phyloP scores from a whole-genome alignment of 805 yeast species.

The Candida xyloterini region DNA sequence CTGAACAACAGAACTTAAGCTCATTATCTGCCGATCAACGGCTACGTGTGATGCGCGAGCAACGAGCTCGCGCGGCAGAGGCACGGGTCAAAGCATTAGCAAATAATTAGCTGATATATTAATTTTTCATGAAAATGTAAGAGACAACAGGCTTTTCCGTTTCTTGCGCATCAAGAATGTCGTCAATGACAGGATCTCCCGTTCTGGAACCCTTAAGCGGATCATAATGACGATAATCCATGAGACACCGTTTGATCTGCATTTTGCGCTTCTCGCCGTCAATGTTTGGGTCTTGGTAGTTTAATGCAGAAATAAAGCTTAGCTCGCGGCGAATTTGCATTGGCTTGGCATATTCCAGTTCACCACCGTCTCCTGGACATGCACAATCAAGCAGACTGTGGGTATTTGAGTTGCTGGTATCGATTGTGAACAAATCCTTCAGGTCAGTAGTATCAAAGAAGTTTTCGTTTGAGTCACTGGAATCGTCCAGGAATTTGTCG shows the following conservation, averaged over 20 bases:
- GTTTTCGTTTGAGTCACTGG: conserved; percentile 48
- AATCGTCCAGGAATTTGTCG: conserved; percentile 57
- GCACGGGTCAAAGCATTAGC: conserved; percentile 54
- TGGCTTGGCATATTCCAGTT: conserved; percentile 15
- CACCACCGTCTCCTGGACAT: conserved; percentile 56
- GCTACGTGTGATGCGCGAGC: conserved; percentile 82
- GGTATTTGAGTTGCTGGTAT: conserved; percentile 57
- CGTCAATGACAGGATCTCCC: conserved; percentile 27
- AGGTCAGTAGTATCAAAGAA: conserved; percentile 68
- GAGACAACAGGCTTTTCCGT: conserved; percentile 31
- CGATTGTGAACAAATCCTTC: conserved; percentile 68
- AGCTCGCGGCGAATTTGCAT: conserved; percentile 5
- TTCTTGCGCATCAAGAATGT: conserved; percentile 25
- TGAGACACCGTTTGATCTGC: conserved; percentile 55
- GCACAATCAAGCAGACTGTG: conserved; percentile 71
- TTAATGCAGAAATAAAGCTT: conserved; percentile 60
- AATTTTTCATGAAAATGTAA: conserved; percentile 39
- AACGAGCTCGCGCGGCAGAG: conserved; percentile 95
- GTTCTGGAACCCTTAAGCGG: conserved; percentile 33
- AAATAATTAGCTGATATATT: conserved; percentile 2
- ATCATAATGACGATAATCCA: conserved; percentile 61
- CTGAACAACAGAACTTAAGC: conserved; percentile 44
- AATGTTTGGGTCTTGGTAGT: conserved; percentile 29
- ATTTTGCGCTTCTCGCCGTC: conserved; percentile 35
- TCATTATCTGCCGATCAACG: conserved; percentile 74